These are phyloP conservation scores for Astraeus odoratus DNA, from an alignment of 768 basidiomycete species.

Conservation along the genomic window DNA sequence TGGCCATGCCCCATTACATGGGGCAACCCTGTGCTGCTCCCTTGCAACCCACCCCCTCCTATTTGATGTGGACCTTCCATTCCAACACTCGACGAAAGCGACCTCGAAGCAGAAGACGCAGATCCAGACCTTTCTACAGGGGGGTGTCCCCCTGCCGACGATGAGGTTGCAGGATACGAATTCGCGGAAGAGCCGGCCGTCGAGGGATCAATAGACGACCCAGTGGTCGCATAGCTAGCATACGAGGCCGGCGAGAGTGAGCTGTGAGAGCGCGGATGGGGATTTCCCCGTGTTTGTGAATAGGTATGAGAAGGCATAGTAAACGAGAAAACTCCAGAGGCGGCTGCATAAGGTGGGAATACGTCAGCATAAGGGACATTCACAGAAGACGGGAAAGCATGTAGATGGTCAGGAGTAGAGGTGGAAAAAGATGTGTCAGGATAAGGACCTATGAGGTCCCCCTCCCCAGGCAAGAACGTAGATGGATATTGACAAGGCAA, in stretches of 20 bases:
- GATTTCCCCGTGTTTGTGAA: slow-evolving; percentile 8
- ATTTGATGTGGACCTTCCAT: background rate
- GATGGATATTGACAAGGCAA: background rate
- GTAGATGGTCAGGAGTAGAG: background rate
- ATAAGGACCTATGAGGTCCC: background rate
- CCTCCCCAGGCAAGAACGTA: background rate
- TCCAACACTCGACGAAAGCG: background rate
- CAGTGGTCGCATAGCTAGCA: slow-evolving; percentile 16
- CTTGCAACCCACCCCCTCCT: background rate
- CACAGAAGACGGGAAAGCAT: background rate
- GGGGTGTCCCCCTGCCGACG: slow-evolving; percentile 5
- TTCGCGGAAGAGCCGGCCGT: slow-evolving; percentile 6
- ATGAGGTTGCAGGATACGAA: background rate
- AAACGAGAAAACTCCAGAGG: background rate
- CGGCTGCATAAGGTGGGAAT: background rate
- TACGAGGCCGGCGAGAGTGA: slow-evolving; percentile 20
- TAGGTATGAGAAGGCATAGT: background rate
- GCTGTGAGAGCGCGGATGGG: slow-evolving; percentile 8
- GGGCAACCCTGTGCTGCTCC: background rate
- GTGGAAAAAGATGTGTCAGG: background rate
- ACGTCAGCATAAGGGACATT: background rate
- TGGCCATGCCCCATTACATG: slow-evolving; percentile 9
- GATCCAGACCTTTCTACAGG: background rate
- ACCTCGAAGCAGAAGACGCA: background rate
- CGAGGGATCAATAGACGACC: slow-evolving; percentile 3